A percentile compares a stretch with the other conserved stretches of the same genome.
These are phyloP conservation scores for Marasmius sp. DNA, from an alignment of 1,284 basidiomycete genomes.

Conservation along the genomic window DNA sequence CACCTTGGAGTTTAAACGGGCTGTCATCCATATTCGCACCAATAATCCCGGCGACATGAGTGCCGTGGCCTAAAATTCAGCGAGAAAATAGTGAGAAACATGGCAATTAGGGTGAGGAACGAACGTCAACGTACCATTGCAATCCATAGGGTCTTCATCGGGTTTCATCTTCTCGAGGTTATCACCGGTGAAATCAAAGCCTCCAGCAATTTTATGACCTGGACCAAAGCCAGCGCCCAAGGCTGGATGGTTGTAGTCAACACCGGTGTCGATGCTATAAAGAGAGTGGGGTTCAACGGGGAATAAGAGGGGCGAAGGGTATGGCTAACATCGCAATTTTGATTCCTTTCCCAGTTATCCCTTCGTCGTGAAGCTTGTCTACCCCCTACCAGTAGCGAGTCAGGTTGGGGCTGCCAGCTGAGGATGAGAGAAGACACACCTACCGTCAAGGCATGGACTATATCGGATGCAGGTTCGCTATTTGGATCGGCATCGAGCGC, in stretches of 20 bases:
- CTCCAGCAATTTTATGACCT: background rate
- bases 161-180: background rate
- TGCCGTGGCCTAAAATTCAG: background rate
- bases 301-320: background rate
- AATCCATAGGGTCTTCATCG: background rate
- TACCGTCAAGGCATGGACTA: background rate
- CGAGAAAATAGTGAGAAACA: background rate
- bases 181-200: background rate
- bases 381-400: slow-evolving; percentile 29
- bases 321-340: slow-evolving; percentile 49
- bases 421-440: background rate
- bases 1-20: background rate
- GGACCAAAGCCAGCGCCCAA: background rate
- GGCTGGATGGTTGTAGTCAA: background rate
- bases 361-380: slow-evolving; percentile 49
- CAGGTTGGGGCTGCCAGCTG: background rate
- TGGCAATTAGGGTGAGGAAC: background rate
- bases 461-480: background rate
- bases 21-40: background rate
- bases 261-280: background rate
- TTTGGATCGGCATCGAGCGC: too few species aligned
- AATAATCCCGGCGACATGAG: background rate
- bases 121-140: background rate
- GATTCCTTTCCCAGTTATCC: slow-evolving; percentile 49
- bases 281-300: background rate